Evolutionary conservation across 176 grass and related monocot genomes (phyloP).

Genomic region (Poa pratensis): DNA sequence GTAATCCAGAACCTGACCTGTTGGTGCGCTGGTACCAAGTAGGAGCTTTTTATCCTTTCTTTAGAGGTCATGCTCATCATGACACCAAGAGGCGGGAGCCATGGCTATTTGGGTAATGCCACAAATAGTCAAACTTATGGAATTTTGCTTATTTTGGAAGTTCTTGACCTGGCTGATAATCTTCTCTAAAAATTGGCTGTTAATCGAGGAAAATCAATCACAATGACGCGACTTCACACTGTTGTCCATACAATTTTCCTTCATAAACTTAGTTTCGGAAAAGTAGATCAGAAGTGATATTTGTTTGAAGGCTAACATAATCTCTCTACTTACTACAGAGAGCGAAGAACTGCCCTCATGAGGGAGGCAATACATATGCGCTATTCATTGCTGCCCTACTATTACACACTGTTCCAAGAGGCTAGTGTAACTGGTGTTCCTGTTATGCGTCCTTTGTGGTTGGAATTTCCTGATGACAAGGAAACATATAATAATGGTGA

Average conservation of each 20-base stretch:
- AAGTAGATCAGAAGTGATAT: conserved; percentile 13
- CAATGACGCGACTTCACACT: background rate
- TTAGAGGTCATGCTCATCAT: conserved; percentile 92
- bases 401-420: conserved; percentile 93
- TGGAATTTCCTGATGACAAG: conserved; percentile 95
- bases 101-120: conserved; percentile 93
- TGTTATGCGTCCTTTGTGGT: conserved; percentile 92
- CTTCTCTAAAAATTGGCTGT: background rate
- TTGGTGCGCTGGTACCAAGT: conserved; percentile 98
- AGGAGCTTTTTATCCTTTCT: conserved; percentile 98
- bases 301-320: conserved; percentile 33
- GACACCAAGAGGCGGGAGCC: conserved; percentile 97
- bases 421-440: conserved; percentile 83
- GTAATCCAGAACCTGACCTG: conserved; percentile 83
- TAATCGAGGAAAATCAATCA: conserved; percentile 19
- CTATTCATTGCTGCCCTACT: conserved; percentile 90
- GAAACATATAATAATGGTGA: conserved; percentile 93
- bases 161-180: background rate
- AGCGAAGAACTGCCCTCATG: conserved; percentile 76
- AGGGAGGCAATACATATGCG: conserved; percentile 87
- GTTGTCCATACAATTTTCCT: conserved; percentile 7
- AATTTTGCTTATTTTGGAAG: conserved; percentile 23
- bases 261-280: conserved; percentile 26
- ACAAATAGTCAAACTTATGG: conserved; percentile 25
- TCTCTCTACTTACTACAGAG: conserved; percentile 53